A percentile compares a stretch with the other conserved stretches of the same genome.
These are phyloP conservation scores for Ulvella scutata DNA, from an alignment of 139 green algal genomes.

Conservation along the genomic window DNA sequence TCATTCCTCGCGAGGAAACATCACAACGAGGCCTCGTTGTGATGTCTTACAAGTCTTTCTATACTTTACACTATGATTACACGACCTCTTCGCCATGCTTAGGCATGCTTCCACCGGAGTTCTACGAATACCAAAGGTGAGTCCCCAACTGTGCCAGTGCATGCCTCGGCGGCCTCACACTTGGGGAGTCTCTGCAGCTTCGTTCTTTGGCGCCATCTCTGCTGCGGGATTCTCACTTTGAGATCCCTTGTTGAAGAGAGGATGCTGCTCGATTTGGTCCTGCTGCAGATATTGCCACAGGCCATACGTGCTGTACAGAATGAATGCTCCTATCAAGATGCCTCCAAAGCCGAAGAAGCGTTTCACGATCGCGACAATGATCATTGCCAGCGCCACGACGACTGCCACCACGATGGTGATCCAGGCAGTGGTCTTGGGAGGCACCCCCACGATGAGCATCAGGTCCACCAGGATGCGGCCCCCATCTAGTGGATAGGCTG, in stretches of 20 bases:
- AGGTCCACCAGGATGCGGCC: constrained; percentile 32
- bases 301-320: constrained; percentile 22
- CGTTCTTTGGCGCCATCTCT: too few relatives aligned
- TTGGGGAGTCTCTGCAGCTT: too few relatives aligned
- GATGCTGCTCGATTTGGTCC: constrained; percentile 24
- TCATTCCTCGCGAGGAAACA: too few relatives aligned
- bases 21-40: too few relatives aligned
- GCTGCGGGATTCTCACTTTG: too few relatives aligned
- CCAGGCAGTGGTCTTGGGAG: constrained; percentile 9
- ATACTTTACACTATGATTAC: too few relatives aligned
- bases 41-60: too few relatives aligned
- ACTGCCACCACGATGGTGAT: constrained; percentile 17
- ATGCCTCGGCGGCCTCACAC: too few relatives aligned
- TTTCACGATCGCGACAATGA: constrained; percentile 10
- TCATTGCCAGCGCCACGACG: constrained; percentile 12
- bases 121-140: too few relatives aligned
- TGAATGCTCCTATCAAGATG: constrained; percentile 13
- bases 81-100: too few relatives aligned
- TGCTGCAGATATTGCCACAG: constrained; percentile 18
- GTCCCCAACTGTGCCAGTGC: too few relatives aligned
- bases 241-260: constrained; percentile 44
- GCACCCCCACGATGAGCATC: constrained; percentile 27
- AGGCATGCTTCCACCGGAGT: too few relatives aligned
- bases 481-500: constrained; percentile 59
- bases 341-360: neutral